Conservation (phyloP, 2,329 filamentous ascomycete genomes). For the Malbranchea cinnamomea region DNA sequence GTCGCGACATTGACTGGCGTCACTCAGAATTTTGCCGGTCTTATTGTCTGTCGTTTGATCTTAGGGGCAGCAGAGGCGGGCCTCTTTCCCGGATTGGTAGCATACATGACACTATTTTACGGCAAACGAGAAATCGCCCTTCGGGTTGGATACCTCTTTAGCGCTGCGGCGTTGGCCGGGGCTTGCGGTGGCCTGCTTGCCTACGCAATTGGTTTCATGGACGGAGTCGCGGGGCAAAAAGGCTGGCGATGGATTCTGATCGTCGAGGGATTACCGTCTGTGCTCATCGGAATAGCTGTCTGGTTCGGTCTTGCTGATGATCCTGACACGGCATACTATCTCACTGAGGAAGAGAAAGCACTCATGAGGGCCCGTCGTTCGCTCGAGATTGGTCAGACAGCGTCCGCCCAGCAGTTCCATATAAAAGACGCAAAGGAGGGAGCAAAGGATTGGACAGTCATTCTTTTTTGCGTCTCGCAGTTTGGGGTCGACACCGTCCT, state of each 20-base stretch:
- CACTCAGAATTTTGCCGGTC: constrained; percentile 46
- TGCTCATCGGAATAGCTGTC: constrained; percentile 41
- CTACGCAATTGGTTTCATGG: constrained; percentile 59
- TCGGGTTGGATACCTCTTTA: constrained; percentile 57
- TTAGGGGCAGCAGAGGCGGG: constrained; percentile 57
- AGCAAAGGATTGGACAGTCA: constrained; percentile 62
- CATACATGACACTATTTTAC: constrained; percentile 64
- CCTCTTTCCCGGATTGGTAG: constrained; percentile 51
- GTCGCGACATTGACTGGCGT: constrained; percentile 44
- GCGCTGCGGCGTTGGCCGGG: constrained; percentile 50
- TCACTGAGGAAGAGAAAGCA: constrained; percentile 43
- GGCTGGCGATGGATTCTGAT: constrained; percentile 62
- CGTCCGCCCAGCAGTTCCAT: constrained; percentile 38
- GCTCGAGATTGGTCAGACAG: constrained; percentile 35
- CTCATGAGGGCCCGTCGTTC: constrained; percentile 39
- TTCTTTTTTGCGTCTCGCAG: constrained; percentile 52
- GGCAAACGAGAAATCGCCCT: constrained; percentile 57
- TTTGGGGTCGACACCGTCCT: constrained; percentile 65
- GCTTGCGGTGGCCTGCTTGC: constrained; percentile 59
- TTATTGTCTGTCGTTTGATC: constrained; percentile 54
- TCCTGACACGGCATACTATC: constrained; percentile 48
- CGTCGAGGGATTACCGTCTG: constrained; percentile 41
- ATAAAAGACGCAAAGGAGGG: constrained; percentile 51
- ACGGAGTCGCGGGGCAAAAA: constrained; percentile 45
- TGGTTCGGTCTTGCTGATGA: constrained; percentile 50